Evolutionary conservation across 352 stramenopile species (phyloP), one percentile per base, ranked within the genome.

Genomic region (Pythium pyrilobum): DNA sequence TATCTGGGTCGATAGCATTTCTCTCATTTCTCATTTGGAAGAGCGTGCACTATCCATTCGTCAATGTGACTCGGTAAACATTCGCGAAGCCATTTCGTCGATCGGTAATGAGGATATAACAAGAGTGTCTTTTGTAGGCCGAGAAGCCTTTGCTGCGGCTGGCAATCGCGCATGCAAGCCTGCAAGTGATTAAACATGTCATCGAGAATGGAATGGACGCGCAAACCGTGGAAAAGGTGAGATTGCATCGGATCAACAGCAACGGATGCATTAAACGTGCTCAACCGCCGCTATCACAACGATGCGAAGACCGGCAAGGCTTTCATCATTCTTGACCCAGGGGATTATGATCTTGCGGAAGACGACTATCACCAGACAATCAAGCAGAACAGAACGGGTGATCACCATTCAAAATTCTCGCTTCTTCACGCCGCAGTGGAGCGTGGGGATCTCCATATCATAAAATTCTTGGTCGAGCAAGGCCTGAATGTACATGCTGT

Each of bases 131-230:
- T 36, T 5, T 43, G 2, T 24, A 57, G 50, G 16, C 7, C 6
- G 29, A 57, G 9, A 57, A 57, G 10, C 50, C 50, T 11, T 20
- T 57, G 1, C 15, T 57, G 2, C 39, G 39, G 4, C 28, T 57
- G 9, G 50, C 50, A 18, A 39, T 57, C 12, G 31, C 25, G 2
- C 31, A 57, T n/a, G 39, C 50, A 20, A 50, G 39, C 16, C 1
- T 50, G 6, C 13, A 23, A 18, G 6, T 50, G 9, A 57, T 57
- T 29, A 49, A 50, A 25, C 36, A 50, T 27, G 29, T 57, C 3
- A 31, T 50, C 16, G 23, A 15, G 7, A 44, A 50, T 16, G 50
- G 50, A 2, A 20, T 57, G 1, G 25, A 28, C n/a, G 13, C 50
- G 0, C 7, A 36, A 20, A 29, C 32, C 4, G 44, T 31, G 8